Base-by-base conservation (phyloP, 345 rosid genomes). In the Gossypium stocksii region DNA sequence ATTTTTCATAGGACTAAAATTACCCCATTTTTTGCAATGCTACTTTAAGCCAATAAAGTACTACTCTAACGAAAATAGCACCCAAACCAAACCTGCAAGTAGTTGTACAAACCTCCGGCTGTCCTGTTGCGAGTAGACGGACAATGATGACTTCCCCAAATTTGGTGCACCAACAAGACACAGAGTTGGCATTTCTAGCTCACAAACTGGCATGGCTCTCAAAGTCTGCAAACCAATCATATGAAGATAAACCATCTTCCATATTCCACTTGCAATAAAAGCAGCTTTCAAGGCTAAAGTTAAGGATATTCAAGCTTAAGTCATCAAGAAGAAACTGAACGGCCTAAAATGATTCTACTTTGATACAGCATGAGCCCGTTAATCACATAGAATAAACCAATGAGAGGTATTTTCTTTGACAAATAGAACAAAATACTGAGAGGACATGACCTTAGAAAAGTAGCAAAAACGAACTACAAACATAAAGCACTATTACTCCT, bases 131-230 rank as follows among this genome's bases (percentile, higher is more conserved):
- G 56, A 94, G 96, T 44, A 89, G 79, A 43, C 97, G 92, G 66
- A 95, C 87, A 95, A 85, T 22, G 99, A 93, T 68, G 98, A 95
- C 81, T 92, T 94, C 58, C 98, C 97, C 3, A 94, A 98, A 66
- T 95, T 95, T 53, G 99, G 98, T 61, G 99, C 99, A 74, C 99
- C 99, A 59, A 95, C 97, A 77, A 95, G 97, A 82, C 99, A 93
- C 56, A 95, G 89, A 14, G 98, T 95, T 8, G 99, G 99, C 79
- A 85, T 89, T 86, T 95, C 87, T 72, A 95, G 81, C 80, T 95
- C 86, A 95, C 90, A 15, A n/a, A 93, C 96, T 60, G 99, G 99
- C 96, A 93, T 95, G 66, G 96, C 97, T 67, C 98, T 83, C 87
- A 95, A 83, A 69, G 90, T 89, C 99, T 95, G 82, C 81, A 78